These are phyloP conservation scores for Eucalyptus cladocalyx DNA, from an alignment of 345 rosid genomes.

Conservation along the genomic window DNA sequence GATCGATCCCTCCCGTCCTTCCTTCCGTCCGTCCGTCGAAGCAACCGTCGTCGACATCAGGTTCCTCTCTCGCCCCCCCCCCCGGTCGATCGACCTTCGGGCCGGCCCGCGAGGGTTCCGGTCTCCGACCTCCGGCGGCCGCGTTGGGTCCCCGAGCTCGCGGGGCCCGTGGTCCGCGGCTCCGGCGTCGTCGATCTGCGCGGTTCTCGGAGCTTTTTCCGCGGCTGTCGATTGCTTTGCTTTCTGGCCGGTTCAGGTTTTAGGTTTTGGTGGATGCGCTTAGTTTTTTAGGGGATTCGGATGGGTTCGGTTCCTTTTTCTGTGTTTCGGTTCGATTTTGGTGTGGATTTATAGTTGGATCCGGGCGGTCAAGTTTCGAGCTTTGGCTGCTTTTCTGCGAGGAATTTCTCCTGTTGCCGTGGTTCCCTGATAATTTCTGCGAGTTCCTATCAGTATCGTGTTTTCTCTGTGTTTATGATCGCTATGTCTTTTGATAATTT, in stretches of 20 bases:
- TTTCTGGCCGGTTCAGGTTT: background rate
- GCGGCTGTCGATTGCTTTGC: background rate
- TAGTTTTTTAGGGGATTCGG: background rate
- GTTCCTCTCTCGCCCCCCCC: background rate
- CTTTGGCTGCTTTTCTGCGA: background rate
- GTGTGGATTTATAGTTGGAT: background rate
- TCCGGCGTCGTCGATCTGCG: background rate
- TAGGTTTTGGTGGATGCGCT: background rate
- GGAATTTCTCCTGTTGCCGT: background rate
- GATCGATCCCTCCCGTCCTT: background rate
- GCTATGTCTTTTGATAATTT: background rate
- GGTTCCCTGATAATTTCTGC: background rate
- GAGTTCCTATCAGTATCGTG: background rate
- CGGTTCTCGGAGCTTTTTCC: background rate
- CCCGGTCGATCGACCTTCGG: background rate
- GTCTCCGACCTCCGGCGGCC: background rate
- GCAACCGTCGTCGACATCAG: background rate
- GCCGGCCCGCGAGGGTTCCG: background rate
- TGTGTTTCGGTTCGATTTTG: background rate
- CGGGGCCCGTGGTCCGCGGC: background rate
- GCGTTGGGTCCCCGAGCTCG: background rate
- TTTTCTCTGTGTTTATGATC: background rate
- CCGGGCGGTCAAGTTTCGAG: background rate
- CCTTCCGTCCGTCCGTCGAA: background rate
- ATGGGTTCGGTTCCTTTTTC: background rate